Evolutionary conservation across 345 rosid species (phyloP), one percentile per base, ranked within the genome.

Genomic region (Erucastrum elatum): DNA sequence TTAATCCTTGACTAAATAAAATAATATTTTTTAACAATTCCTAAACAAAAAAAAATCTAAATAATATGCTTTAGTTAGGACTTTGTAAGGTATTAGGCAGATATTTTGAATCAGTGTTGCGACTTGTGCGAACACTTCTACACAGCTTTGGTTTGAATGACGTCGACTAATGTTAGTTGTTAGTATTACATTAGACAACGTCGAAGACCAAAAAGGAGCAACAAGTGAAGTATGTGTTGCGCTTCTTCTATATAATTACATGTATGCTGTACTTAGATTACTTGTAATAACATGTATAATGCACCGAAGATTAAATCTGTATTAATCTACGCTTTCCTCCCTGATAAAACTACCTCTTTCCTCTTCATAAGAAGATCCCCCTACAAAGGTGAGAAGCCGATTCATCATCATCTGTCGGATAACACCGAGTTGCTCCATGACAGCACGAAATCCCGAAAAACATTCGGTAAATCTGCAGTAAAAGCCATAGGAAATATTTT

Each of bases 351-450:
- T 21, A 21, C 21, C 21, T 21, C 21, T 21, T 21, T 21, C 21
- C 21, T 21, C 21, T 21, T 21, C 21, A 21, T 21, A n/a, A n/a
- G n/a, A 21, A 21, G 68, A 80, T 34, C 62, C 62, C 1, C n/a
- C 16, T 51, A 60, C 64, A 64, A 70, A 69, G 76, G 33, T 31
- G 68, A 73, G 37, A 74, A 53, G 37, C 61, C 30, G 55, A 46
- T 34, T 29, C 62, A 74, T 79, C 72, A 89, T 79, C 75, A 89
- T 75, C 92, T 85, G 75, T 87, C 92, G 0, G 88, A 89, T 56
- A 94, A 80, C 33, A 92, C 77, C 1, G 96, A 87, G 77, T 89
- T 89, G 55, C 90, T 88, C 98, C 98, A 92, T 34, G 91, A 89
- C 66, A 92, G 87, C 82, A 88, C 80, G 35, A 90, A 72, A 81